Evolutionary conservation across 2,329 filamentous ascomycete genomes (phyloP).

Genomic region (Pseudocercospora vitis): DNA sequence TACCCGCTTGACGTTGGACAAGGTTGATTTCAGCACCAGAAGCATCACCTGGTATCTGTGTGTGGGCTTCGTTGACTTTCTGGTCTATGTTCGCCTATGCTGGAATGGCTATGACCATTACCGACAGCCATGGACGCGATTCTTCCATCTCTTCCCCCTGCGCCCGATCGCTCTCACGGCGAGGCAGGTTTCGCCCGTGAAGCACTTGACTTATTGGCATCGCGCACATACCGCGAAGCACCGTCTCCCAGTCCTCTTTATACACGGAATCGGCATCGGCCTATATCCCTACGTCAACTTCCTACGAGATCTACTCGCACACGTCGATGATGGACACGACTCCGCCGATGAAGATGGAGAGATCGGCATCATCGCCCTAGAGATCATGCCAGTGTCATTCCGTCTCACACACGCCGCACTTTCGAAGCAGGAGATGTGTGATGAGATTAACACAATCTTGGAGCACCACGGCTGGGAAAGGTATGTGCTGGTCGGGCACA

Average conservation of each 20-base stretch:
- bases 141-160: slow-evolving; percentile 50
- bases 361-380: slow-evolving; percentile 63
- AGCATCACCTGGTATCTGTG: slow-evolving; percentile 22
- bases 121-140: slow-evolving; percentile 44
- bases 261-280: slow-evolving; percentile 70
- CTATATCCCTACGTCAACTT: slow-evolving; percentile 51
- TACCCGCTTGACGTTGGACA: slow-evolving; percentile 64
- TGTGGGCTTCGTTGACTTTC: slow-evolving; percentile 20
- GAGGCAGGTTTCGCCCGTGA: slow-evolving; percentile 49
- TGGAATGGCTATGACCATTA: slow-evolving; percentile 55
- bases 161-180: slow-evolving; percentile 55
- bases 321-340: slow-evolving; percentile 4
- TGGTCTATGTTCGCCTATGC: slow-evolving; percentile 18
- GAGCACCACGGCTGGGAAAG: slow-evolving; percentile 57
- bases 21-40: slow-evolving; percentile 51
- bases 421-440: slow-evolving; percentile 55
- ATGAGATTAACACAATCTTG: slow-evolving; percentile 58
- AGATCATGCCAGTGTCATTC: slow-evolving; percentile 64
- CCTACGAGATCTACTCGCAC: slow-evolving; percentile 10
- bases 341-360: slow-evolving; percentile 40
- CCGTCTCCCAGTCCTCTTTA: slow-evolving; percentile 62
- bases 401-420: slow-evolving; percentile 59
- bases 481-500: slow-evolving; percentile 61
- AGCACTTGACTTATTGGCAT: slow-evolving; percentile 59
- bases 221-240: slow-evolving; percentile 61